Evolutionary conservation across 495 filamentous ascomycete species (phyloP).

Genomic region (Podospora sp.): DNA sequence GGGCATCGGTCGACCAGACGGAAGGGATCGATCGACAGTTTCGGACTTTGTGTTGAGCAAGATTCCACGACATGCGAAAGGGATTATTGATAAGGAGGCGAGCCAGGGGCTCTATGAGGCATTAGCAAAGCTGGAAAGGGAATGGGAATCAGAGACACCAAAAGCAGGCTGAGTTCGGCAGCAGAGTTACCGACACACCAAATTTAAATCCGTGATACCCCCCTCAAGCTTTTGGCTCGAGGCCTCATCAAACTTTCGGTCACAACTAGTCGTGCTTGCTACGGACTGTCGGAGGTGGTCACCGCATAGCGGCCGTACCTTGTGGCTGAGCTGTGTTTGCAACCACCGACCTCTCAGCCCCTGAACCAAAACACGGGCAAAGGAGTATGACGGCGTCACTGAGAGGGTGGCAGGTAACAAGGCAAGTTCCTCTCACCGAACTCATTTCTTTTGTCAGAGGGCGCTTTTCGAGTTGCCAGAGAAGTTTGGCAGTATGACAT

Average conservation of each 20-base stretch:
- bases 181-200: background rate
- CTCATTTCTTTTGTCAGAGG: background rate
- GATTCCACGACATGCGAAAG: conserved; percentile 54
- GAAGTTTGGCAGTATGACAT: background rate
- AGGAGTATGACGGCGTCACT: background rate
- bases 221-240: background rate
- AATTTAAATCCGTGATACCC: conserved; percentile 2
- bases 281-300: too few relatives aligned
- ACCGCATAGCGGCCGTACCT: background rate
- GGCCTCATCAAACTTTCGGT: background rate
- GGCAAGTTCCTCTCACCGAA: background rate
- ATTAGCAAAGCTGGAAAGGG: conserved; percentile 51
- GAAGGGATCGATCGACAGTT: conserved; percentile 59
- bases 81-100: conserved; percentile 51
- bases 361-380: background rate
- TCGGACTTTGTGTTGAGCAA: conserved; percentile 68
- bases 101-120: conserved; percentile 54
- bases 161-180: background rate
- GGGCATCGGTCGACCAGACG: conserved; percentile 71
- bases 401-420: background rate
- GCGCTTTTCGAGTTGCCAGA: background rate
- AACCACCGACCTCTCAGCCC: background rate
- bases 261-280: background rate
- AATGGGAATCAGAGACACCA: conserved; percentile 32
- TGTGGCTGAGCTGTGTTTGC: background rate